These are phyloP conservation scores for Xylaria digitata DNA, from an alignment of 2,329 filamentous ascomycete species.

Conservation along the genomic window DNA sequence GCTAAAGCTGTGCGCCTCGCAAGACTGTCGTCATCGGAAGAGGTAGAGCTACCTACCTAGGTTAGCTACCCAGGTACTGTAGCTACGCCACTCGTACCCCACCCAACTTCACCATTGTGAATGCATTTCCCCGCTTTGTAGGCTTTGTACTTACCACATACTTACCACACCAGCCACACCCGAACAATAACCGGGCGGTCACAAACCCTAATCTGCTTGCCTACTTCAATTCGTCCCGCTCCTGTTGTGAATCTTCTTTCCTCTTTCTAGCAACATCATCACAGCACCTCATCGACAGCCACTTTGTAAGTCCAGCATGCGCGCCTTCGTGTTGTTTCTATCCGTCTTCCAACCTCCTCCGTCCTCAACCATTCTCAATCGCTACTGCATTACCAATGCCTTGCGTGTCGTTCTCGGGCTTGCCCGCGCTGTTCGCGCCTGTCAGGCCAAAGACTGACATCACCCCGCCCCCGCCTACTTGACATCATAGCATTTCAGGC, in stretches of 20 bases:
- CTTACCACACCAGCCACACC: slow-evolving; percentile 33
- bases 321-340: background rate
- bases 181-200: slow-evolving; percentile 46
- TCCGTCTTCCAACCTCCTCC: background rate
- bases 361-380: background rate
- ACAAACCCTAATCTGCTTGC: slow-evolving; percentile 48
- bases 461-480: slow-evolving; percentile 27
- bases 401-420: background rate
- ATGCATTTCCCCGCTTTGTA: slow-evolving; percentile 15
- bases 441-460: slow-evolving; percentile 12
- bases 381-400: background rate
- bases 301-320: slow-evolving; percentile 44
- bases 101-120: slow-evolving; percentile 4
- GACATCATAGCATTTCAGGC: slow-evolving; percentile 26
- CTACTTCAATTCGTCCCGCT: slow-evolving; percentile 47
- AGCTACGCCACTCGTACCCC: slow-evolving; percentile 20
- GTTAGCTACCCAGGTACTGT: too few relatives aligned
- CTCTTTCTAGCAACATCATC: slow-evolving; percentile 48
- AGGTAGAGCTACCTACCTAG: too few relatives aligned
- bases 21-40: slow-evolving; percentile 25
- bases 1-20: background rate
- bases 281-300: slow-evolving; percentile 51
- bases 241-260: slow-evolving; percentile 38
- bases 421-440: slow-evolving; percentile 8
- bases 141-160: slow-evolving; percentile 4